Conservation (phyloP, 2,329 filamentous ascomycete genomes). For the Fusarium falciforme region DNA sequence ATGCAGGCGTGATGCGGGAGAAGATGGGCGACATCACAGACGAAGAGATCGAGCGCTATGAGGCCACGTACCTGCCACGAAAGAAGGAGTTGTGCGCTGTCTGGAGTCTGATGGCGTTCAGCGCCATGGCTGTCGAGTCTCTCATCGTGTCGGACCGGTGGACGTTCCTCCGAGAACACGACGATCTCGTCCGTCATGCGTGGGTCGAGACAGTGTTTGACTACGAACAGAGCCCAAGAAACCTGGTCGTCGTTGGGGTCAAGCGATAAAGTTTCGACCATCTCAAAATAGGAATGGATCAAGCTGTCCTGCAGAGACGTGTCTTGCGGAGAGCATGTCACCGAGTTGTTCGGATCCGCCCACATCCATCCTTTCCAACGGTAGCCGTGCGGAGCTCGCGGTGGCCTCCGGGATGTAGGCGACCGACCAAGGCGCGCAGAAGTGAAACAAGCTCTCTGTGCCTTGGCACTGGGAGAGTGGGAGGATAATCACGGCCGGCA, state of each 20-base stretch:
- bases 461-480: constrained; percentile 16
- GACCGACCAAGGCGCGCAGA: constrained; percentile 5
- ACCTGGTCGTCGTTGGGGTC: constrained; percentile 91
- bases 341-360: constrained; percentile 1
- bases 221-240: constrained; percentile 85
- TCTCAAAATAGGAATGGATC: constrained; percentile 20
- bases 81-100: constrained; percentile 87
- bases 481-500: constrained; percentile 8
- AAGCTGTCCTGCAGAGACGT: constrained; percentile 15
- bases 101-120: constrained; percentile 97
- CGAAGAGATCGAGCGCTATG: constrained; percentile 79
- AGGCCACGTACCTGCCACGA: constrained; percentile 69
- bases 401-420: constrained; percentile 11
- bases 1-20: constrained; percentile 70
- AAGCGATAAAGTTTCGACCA: constrained; percentile 65
- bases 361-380: constrained; percentile 1
- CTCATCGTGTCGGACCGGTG: constrained; percentile 92
- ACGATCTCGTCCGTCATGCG: constrained; percentile 73
- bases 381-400: not conserved
- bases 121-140: constrained; percentile 88
- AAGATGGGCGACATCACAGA: constrained; percentile 78
- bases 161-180: constrained; percentile 85
- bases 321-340: constrained; percentile 7
- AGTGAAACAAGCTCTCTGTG: constrained; percentile 22
- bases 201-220: constrained; percentile 98